Evolutionary conservation across 2,329 filamentous ascomycete species (phyloP), one percentile per base, ranked within the genome.

Genomic region (Seiridium unicorne): DNA sequence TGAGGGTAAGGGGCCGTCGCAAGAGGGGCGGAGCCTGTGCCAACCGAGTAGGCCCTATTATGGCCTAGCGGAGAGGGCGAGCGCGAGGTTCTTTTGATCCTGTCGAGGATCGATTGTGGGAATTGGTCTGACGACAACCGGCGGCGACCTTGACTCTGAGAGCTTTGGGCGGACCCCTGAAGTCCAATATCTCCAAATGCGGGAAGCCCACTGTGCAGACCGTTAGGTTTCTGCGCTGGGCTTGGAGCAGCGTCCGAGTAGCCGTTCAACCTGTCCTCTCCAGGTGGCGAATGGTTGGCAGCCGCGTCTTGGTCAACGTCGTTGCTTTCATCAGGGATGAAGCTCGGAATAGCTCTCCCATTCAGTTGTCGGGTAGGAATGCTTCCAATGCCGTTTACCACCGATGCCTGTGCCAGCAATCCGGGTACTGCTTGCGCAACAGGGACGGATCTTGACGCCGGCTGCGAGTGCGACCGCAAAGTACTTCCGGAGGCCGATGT

Each of bases 391-490:
- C 75, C 76, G 53, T 74, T 74, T 31, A 77, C 66, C 46, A 76
- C 64, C 65, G 76, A 74, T 57, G 66, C 67, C 59, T 68, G 59
- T 60, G 69, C 65, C 8, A 65, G 70, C 60, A 73, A 71, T 40
- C 61, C 68, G 58, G 67, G 73, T 63, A 60, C 59, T 61, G 59
- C 68, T 61, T 66, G 77, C 38, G 66, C 73, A 63, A 51, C 72
- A 66, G 64, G 62, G 65, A 76, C 71, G 3, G 76, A 68, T 38
- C 84, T 77, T 40, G 84, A 81, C 3, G 86, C 85, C 32, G 86
- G 86, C 69, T 89, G 86, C n/a, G 86, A 89, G 69, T 89, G 86
- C 34, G 86, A 89, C 63, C 86, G 80, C 62, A 87, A 71, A n/a
- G 84, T 77, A 65, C 85, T 84, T 59, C 77, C 83, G 34, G 84